A percentile compares a stretch with the other conserved stretches of the same genome.
phyloP scores from a whole-genome alignment of 2,329 filamentous ascomycete species.

The Gaeumannomyces tritici region DNA sequence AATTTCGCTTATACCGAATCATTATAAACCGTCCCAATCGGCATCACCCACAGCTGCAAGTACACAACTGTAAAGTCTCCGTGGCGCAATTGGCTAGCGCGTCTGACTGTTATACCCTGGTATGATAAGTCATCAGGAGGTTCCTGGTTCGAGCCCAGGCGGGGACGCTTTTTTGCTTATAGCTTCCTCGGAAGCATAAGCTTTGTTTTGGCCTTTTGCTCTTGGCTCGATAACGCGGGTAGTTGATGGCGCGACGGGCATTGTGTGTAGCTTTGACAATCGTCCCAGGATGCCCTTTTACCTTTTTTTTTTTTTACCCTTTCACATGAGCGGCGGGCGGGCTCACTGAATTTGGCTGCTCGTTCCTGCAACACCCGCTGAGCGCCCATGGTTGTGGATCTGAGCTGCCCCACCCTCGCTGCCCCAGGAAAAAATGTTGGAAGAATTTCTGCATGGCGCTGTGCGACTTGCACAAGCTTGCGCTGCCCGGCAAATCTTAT shows the following conservation, averaged over 20 bases:
- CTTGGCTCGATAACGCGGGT: too few species aligned
- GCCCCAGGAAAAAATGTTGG: not conserved
- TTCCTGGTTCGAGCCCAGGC: constrained; percentile 5
- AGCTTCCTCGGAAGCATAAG: too few species aligned
- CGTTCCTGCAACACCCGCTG: not conserved
- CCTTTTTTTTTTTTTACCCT: not conserved
- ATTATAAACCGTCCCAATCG: not conserved
- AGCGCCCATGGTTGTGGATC: not conserved
- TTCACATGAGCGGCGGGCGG: too few species aligned
- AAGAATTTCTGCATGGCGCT: not conserved
- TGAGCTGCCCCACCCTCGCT: not conserved
- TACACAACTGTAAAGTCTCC: not conserved
- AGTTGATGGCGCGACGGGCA: too few species aligned
- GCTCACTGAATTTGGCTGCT: not conserved
- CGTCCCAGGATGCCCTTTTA: not conserved
- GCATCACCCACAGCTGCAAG: not conserved
- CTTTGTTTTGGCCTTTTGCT: too few species aligned
- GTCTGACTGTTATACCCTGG: constrained; percentile 42
- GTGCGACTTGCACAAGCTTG: not conserved
- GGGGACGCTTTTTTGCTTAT: not conserved
- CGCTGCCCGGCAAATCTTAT: not conserved
- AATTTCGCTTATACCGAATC: too few species aligned
- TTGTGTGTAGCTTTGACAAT: too few species aligned
- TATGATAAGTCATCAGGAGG: constrained; percentile 4
- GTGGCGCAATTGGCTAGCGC: constrained; percentile 49